phyloP scores from a whole-genome alignment of 129 eudicot genomes.

The Sambucus nigra region DNA sequence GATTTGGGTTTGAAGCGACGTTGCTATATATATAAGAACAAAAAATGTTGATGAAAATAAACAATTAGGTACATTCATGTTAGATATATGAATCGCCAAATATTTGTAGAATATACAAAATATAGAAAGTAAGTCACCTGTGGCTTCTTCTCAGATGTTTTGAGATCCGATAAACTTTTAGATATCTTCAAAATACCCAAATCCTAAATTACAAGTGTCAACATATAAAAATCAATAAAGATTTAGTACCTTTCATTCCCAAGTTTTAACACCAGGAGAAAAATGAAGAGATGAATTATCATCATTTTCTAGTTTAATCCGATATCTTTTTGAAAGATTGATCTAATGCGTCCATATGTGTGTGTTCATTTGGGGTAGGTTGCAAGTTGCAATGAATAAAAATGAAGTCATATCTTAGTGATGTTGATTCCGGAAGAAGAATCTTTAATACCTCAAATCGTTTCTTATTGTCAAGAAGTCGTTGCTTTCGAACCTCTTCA shows the following conservation, averaged over 20 bases:
- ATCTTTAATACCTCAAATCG: slow-evolving; percentile 43
- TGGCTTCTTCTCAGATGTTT: slow-evolving; percentile 45
- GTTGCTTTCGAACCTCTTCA: slow-evolving; percentile 66
- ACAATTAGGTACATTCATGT: background rate
- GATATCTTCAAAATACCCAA: slow-evolving; percentile 62
- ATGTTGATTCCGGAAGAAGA: background rate
- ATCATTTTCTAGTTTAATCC: no score
- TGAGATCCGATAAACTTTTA: slow-evolving; percentile 41
- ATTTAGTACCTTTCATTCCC: background rate
- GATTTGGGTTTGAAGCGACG: slow-evolving; percentile 39
- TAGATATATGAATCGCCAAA: background rate
- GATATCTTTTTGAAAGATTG: no score
- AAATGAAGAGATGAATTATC: background rate
- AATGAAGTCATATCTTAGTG: background rate
- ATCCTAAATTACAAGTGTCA: slow-evolving; percentile 29
- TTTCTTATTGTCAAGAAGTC: slow-evolving; percentile 52
- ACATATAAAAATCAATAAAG: background rate
- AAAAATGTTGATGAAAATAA: slow-evolving; percentile 1
- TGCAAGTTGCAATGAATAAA: no score
- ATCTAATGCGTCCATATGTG: no score
- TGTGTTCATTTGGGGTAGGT: background rate
- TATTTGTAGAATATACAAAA: background rate
- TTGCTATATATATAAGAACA: slow-evolving; percentile 20
- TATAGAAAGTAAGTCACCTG: slow-evolving; percentile 32
- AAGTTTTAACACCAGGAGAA: background rate